phyloP scores from a whole-genome alignment of 2,329 filamentous ascomycete species.

The Fusarium clavum region DNA sequence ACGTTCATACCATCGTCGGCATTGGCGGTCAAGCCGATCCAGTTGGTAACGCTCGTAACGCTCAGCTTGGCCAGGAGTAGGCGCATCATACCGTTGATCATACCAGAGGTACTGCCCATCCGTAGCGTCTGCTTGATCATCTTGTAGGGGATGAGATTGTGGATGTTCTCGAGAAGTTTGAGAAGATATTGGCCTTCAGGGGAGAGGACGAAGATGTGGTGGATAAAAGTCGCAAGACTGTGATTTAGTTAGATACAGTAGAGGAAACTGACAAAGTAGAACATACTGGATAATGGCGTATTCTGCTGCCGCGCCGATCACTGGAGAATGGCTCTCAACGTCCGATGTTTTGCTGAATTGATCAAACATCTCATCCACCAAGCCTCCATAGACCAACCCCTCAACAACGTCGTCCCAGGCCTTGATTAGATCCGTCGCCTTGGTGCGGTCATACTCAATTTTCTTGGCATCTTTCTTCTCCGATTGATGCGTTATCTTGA shows the following conservation, averaged over 20 bases:
- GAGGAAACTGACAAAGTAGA: background rate
- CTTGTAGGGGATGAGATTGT: conserved; percentile 77
- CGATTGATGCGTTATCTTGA: conserved; percentile 29
- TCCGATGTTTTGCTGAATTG: conserved; percentile 70
- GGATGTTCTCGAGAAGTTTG: conserved; percentile 75
- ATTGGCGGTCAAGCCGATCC: conserved; percentile 77
- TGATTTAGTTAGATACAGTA: conserved; percentile 27
- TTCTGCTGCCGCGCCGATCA: conserved; percentile 73
- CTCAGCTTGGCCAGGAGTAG: conserved; percentile 83
- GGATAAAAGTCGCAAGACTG: conserved; percentile 78
- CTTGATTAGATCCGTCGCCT: conserved; percentile 68
- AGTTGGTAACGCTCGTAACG: conserved; percentile 79
- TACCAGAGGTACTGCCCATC: conserved; percentile 82
- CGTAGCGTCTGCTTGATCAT: conserved; percentile 78
- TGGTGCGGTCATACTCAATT: conserved; percentile 66
- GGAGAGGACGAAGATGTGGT: conserved; percentile 78
- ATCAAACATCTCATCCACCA: conserved; percentile 73
- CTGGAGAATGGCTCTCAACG: conserved; percentile 71
- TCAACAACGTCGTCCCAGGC: conserved; percentile 77
- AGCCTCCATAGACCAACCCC: conserved; percentile 73
- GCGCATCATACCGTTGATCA: conserved; percentile 81
- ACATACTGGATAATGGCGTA: conserved; percentile 76
- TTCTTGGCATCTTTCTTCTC: conserved; percentile 1
- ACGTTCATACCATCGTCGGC: conserved; percentile 85
- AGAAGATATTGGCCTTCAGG: conserved; percentile 81